Evolutionary conservation across 2,329 filamentous ascomycete species (phyloP).

Genomic region (Kalaharituber pfeilii): DNA sequence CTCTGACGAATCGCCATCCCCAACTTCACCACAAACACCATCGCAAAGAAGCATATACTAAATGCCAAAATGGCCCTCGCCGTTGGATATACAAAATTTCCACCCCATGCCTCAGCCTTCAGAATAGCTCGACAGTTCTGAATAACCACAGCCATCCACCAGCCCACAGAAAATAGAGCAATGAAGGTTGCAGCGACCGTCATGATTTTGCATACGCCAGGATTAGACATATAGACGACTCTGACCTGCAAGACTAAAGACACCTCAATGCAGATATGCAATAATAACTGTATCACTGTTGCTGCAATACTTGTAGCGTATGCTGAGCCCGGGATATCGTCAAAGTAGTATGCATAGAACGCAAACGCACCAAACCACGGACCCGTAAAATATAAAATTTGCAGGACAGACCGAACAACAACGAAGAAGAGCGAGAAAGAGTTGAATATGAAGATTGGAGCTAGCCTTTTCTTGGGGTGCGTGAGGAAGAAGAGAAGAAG

Average conservation of each 20-base stretch:
- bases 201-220: slow-evolving; percentile 25
- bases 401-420: slow-evolving; percentile 40
- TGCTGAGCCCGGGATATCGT: slow-evolving; percentile 31
- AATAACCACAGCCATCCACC: slow-evolving; percentile 37
- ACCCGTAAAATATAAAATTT: slow-evolving; percentile 43
- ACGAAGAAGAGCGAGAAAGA: slow-evolving; percentile 42
- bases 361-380: slow-evolving; percentile 45
- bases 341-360: slow-evolving; percentile 39
- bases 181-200: slow-evolving; percentile 33
- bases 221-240: slow-evolving; percentile 35
- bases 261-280: slow-evolving; percentile 38
- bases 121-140: slow-evolving; percentile 32
- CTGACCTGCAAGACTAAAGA: slow-evolving; percentile 47
- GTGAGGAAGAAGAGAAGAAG: slow-evolving; percentile 51
- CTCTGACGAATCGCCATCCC: slow-evolving; percentile 40
- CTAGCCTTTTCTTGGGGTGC: slow-evolving; percentile 44
- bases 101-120: slow-evolving; percentile 21
- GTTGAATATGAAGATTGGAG: slow-evolving; percentile 50
- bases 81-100: slow-evolving; percentile 9
- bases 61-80: slow-evolving; percentile 16
- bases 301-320: slow-evolving; percentile 34
- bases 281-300: slow-evolving; percentile 34
- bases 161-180: slow-evolving; percentile 35
- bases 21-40: slow-evolving; percentile 45
- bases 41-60: slow-evolving; percentile 42